phyloP scores from a whole-genome alignment of 352 stramenopile species.

The Phytophthora hybrid region DNA sequence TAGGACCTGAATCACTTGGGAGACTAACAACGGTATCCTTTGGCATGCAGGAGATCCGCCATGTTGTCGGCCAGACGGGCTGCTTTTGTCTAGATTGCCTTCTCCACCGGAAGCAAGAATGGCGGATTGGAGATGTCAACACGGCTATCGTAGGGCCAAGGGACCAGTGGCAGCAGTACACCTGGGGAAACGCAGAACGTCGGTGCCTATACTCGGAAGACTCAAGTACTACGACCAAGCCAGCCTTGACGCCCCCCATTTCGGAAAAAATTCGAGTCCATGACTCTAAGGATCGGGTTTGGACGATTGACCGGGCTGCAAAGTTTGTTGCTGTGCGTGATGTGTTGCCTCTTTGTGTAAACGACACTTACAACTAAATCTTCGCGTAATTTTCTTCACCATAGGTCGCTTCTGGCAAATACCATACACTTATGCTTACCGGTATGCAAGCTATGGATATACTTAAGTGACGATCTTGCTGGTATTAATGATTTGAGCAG shows the following conservation, averaged over 20 bases:
- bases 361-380: not conserved
- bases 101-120: slow-evolving; percentile 76
- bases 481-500: slow-evolving; percentile 37
- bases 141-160: slow-evolving; percentile 63
- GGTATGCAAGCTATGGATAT: slow-evolving; percentile 37
- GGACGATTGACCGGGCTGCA: slow-evolving; percentile 65
- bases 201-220: slow-evolving; percentile 45
- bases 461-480: not conserved
- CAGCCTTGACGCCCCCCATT: slow-evolving; percentile 52
- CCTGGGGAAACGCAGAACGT: slow-evolving; percentile 69
- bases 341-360: not conserved
- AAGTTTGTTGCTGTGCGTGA: slow-evolving; percentile 67
- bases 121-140: slow-evolving; percentile 80
- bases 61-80: slow-evolving; percentile 72
- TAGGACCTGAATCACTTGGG: not conserved
- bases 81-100: slow-evolving; percentile 84
- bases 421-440: slow-evolving; percentile 78
- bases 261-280: slow-evolving; percentile 58
- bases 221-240: slow-evolving; percentile 16
- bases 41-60: slow-evolving; percentile 43
- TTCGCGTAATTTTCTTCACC: not conserved
- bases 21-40: not conserved
- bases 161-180: slow-evolving; percentile 72
- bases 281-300: slow-evolving; percentile 45
- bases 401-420: slow-evolving; percentile 77